Evolutionary conservation across 306 rosid genomes (phyloP), one percentile per base, ranked within the genome.

Genomic region (Malus orientalis): DNA sequence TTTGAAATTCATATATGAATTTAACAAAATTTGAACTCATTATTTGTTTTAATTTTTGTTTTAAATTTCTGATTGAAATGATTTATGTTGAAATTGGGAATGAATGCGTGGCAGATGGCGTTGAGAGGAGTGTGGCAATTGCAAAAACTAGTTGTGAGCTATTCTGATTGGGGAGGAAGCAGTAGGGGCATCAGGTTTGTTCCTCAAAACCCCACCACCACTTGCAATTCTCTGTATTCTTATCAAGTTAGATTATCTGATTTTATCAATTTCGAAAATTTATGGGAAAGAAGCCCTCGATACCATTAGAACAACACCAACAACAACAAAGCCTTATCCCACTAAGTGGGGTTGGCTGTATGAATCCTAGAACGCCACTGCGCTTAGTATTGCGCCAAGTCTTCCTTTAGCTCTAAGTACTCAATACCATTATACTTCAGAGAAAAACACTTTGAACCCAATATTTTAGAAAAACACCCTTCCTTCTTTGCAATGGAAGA

Each of bases 51-150:
- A 58, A 49, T 49, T 49, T 5, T 49, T 49, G 55, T 8, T 15
- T 4, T 15, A 22, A 58, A 58, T 22, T 58, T 58, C 63, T 58
- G 29, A 11, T 58, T 22, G 63, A 22, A 49, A 49, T 49, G 55
- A 49, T 49, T 49, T 49, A 49, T 54, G 19, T 54, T 54, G 20
- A 19, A 54, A 16, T 54, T 54, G 59, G 22, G 19, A 1, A 74
- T 15, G 55, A 49, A 49, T 15, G 55, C 55, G 8, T 29, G 8
- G 47, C 83, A 78, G 79, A 94, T 94, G 98, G 98, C 98, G 65
- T 79, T 88, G 84, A 83, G 93, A 80, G 97, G 98, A 53, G 93
- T 80, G 49, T 94, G 98, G 98, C 98, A 94, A 69, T 90, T 91
- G 65, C 63, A 90, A 72, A 90, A 92, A 85, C 80, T 94, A 78